Evolutionary conservation across 2,329 filamentous ascomycete genomes (phyloP), one percentile per base, ranked within the genome.

Genomic region (Diplodia corticola): DNA sequence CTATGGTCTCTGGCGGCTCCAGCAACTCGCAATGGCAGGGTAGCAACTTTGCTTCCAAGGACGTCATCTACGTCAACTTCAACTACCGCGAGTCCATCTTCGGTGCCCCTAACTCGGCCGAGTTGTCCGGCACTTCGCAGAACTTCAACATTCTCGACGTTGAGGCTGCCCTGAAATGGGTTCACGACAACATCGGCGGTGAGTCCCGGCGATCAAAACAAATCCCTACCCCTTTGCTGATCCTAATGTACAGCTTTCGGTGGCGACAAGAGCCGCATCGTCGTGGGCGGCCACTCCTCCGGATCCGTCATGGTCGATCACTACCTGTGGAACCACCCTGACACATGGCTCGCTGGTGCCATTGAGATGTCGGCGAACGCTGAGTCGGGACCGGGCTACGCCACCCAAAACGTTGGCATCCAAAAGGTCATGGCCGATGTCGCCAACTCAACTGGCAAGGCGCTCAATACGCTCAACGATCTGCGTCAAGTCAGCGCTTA

Each of bases 231-330:
- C 5, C 1, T 12, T 46, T 61, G 10, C 55, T 66, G 28, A 66
- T 26, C 48, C n/a, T 6, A n/a, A 17, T 7, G 17, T 20, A 71
- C 69, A 67, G 80, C 78, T 37, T 82, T 82, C 64, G 80, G 80
- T 1, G 80, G 80, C 26, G 77, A 82, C 68, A 79, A 79, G 3
- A 74, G 80, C 51, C 80, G 79, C 61, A 77, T 82, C 1, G 79
- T 82, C 12, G 73, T 81, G 4, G 66, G 64, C 22, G 68, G 68
- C 6, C 68, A 69, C 28, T 68, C 67, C 7, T 67, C 68, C n/a
- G 68, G 68, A 55, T 68, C 69, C 13, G 72, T 70, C 3, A 68
- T 64, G 57, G 69, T 70, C 20, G 50, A 72, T 4, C 67, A 70
- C 37, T 69, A 71, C 55, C 71, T 77, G 64, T 66, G 64, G 64